These are phyloP conservation scores for Malassezia yamatoensis DNA, from an alignment of 1,284 basidiomycete genomes.

Conservation along the genomic window DNA sequence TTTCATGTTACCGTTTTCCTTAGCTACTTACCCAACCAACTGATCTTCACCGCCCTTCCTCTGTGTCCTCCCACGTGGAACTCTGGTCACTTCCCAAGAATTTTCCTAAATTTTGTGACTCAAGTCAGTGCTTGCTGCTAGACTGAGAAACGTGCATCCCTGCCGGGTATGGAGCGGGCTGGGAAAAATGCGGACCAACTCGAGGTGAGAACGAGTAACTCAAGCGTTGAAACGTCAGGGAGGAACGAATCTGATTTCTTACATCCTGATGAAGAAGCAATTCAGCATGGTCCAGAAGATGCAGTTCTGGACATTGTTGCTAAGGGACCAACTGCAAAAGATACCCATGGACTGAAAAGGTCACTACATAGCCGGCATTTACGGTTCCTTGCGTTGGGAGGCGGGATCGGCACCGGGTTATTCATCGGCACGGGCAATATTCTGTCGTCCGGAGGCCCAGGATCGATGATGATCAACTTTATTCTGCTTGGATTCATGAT, in stretches of 20 bases:
- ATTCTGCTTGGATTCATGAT: conserved; percentile 41
- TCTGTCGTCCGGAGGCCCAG: conserved; percentile 50
- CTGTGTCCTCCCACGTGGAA: not conserved
- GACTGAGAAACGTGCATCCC: not conserved
- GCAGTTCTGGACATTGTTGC: not conserved
- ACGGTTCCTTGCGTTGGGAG: conserved; percentile 37
- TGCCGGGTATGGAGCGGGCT: not conserved
- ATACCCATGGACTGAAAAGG: not conserved
- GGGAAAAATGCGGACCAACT: not conserved
- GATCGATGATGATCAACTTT: conserved; percentile 49
- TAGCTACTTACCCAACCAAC: not conserved
- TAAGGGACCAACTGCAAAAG: not conserved
- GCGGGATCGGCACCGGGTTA: conserved; percentile 44
- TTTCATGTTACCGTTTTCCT: not conserved
- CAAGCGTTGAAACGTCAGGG: not conserved
- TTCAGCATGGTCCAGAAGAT: not conserved
- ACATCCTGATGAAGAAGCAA: not conserved
- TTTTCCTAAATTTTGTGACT: too few relatives aligned
- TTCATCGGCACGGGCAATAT: conserved; percentile 67
- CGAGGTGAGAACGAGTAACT: not conserved
- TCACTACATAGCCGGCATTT: conserved; percentile 25
- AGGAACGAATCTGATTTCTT: not conserved
- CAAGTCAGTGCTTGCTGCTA: not conserved
- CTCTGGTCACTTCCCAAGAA: too few relatives aligned
- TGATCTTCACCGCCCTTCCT: not conserved